Percentiles rank a stretch among this genome's conserved stretches.
phyloP scores from a whole-genome alignment of 2,329 filamentous ascomycete genomes.

The Colletotrichum sp. region DNA sequence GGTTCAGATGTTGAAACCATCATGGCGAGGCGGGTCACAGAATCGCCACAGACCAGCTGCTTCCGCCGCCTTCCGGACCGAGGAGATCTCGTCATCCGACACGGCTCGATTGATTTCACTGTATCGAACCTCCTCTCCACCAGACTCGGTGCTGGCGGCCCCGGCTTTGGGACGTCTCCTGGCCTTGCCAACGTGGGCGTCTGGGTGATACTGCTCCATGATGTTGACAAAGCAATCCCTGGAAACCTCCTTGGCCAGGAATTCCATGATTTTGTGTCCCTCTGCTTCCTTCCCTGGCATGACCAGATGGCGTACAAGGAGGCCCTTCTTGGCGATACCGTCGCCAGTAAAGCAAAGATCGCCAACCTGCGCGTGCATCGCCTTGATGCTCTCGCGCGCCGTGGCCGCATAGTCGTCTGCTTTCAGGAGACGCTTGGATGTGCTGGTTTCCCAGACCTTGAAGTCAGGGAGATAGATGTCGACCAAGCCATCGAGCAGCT shows the following conservation, averaged over 20 bases:
- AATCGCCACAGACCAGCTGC: constrained; percentile 80
- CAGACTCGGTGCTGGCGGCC: constrained; percentile 32
- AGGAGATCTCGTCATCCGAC: constrained; percentile 66
- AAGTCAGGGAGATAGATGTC: constrained; percentile 92
- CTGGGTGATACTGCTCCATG: constrained; percentile 87
- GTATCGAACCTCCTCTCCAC: constrained; percentile 63
- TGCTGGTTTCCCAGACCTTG: constrained; percentile 75
- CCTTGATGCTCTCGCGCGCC: constrained; percentile 77
- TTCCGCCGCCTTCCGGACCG: constrained; percentile 70
- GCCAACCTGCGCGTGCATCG: constrained; percentile 82
- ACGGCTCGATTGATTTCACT: constrained; percentile 80
- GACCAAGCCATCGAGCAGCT: constrained; percentile 77
- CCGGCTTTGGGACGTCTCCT: constrained; percentile 43
- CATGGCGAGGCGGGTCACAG: constrained; percentile 64
- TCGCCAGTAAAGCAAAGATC: constrained; percentile 83
- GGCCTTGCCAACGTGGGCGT: constrained; percentile 80
- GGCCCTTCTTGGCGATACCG: constrained; percentile 78
- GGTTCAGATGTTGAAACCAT: constrained; percentile 54
- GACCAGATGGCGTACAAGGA: constrained; percentile 80
- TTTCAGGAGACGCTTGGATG: constrained; percentile 76
- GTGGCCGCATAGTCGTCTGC: constrained; percentile 76
- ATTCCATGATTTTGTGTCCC: constrained; percentile 75
- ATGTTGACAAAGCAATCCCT: constrained; percentile 81
- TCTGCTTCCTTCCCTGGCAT: constrained; percentile 84
- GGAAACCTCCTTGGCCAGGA: constrained; percentile 75